Evolutionary conservation across 1,139 yeast species (phyloP).

Genomic region (Debaryomyces sp.): DNA sequence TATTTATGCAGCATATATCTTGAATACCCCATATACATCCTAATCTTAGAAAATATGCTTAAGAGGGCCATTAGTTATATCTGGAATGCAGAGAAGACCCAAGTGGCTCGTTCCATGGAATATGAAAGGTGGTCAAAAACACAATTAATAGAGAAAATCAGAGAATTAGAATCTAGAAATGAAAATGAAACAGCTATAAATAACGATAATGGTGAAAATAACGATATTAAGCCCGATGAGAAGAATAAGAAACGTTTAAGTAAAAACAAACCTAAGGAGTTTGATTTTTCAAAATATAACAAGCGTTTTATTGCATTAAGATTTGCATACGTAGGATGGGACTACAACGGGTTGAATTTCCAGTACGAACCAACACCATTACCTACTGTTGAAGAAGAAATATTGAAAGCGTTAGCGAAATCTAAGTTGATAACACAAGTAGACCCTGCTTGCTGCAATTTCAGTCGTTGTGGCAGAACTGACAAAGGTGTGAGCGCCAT

Average conservation of each 20-base stretch:
- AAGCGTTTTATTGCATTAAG: slow-evolving; percentile 74
- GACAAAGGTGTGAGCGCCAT: slow-evolving; percentile 97
- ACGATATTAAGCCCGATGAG: not conserved
- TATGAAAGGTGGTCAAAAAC: slow-evolving; percentile 56
- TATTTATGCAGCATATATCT: not conserved
- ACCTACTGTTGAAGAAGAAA: slow-evolving; percentile 84
- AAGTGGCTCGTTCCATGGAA: slow-evolving; percentile 12
- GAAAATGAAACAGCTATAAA: not conserved
- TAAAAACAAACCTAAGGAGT: slow-evolving; percentile 42
- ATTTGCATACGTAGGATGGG: slow-evolving; percentile 92
- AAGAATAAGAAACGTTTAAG: slow-evolving; percentile 6
- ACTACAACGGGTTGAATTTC: slow-evolving; percentile 85
- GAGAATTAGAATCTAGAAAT: slow-evolving; percentile 45
- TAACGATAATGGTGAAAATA: not conserved
- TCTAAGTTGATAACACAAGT: slow-evolving; percentile 67
- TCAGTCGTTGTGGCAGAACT: slow-evolving; percentile 94
- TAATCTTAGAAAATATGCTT: slow-evolving; percentile 20
- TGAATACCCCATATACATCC: not conserved
- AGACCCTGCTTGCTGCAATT: slow-evolving; percentile 63
- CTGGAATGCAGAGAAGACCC: slow-evolving; percentile 16
- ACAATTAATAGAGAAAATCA: slow-evolving; percentile 52
- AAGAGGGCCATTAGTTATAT: slow-evolving; percentile 24
- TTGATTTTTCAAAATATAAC: slow-evolving; percentile 71
- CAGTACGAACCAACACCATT: slow-evolving; percentile 76
- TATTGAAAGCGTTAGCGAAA: slow-evolving; percentile 69